phyloP scores from a whole-genome alignment of 495 filamentous ascomycete genomes.

The Elasticomyces elasticus region DNA sequence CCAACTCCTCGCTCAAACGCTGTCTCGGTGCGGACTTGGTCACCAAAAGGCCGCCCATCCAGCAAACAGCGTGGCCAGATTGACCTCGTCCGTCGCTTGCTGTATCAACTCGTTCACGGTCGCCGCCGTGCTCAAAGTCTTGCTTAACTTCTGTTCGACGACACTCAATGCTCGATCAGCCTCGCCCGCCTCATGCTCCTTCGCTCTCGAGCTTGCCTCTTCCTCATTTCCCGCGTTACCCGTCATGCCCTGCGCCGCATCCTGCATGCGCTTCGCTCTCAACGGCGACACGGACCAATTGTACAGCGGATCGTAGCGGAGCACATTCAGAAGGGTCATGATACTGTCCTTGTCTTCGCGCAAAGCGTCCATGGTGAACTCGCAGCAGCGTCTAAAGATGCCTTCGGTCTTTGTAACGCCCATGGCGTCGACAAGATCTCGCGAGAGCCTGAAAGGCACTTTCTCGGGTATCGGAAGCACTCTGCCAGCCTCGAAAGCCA shows the following conservation, averaged over 20 bases:
- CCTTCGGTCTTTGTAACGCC: slow-evolving; percentile 92
- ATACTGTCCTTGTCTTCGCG: slow-evolving; percentile 88
- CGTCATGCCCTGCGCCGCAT: slow-evolving; percentile 47
- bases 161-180: slow-evolving; percentile 85
- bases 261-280: slow-evolving; percentile 67
- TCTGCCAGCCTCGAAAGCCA: slow-evolving; percentile 92
- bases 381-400: slow-evolving; percentile 90
- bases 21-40: background rate
- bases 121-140: slow-evolving; percentile 84
- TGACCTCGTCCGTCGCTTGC: slow-evolving; percentile 84
- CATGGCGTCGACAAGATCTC: slow-evolving; percentile 94
- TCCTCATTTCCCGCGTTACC: slow-evolving; percentile 25
- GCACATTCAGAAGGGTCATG: slow-evolving; percentile 91
- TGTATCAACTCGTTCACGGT: slow-evolving; percentile 97
- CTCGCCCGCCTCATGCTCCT: slow-evolving; percentile 64
- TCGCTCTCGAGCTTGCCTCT: slow-evolving; percentile 36
- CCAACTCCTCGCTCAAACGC: background rate
- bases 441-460: slow-evolving; percentile 88
- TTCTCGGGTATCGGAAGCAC: slow-evolving; percentile 88
- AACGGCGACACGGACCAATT: slow-evolving; percentile 91
- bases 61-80: slow-evolving; percentile 76
- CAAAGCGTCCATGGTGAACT: slow-evolving; percentile 89
- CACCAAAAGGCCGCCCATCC: slow-evolving; percentile 18
- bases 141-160: slow-evolving; percentile 86
- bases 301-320: slow-evolving; percentile 93